These are phyloP conservation scores for Casaregolazyma suthepensis DNA, from an alignment of 1,139 yeast genomes.

Conservation along the genomic window DNA sequence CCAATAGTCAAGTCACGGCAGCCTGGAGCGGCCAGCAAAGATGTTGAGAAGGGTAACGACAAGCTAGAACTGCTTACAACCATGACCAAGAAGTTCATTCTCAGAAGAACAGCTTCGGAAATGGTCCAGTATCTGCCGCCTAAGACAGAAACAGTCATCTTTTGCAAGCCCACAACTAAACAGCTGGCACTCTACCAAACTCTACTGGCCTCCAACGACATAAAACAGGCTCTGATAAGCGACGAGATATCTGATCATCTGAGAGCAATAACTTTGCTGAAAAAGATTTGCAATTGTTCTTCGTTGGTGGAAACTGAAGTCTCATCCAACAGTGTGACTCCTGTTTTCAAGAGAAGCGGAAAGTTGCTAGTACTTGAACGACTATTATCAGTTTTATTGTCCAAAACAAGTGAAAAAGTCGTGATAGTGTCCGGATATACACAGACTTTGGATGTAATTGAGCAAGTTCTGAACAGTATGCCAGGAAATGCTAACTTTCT, in stretches of 20 bases:
- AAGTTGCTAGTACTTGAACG: slow-evolving; percentile 32
- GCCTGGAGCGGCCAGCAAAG: slow-evolving; percentile 51
- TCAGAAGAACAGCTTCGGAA: slow-evolving; percentile 69
- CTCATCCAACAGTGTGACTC: neutral
- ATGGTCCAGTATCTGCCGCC: slow-evolving; percentile 65
- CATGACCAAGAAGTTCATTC: slow-evolving; percentile 58
- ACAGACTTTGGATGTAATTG: slow-evolving; percentile 74
- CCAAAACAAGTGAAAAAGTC: slow-evolving; percentile 55
- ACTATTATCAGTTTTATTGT: slow-evolving; percentile 27
- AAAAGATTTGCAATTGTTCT: slow-evolving; percentile 84
- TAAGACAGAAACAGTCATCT: slow-evolving; percentile 71
- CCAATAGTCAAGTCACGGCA: slow-evolving; percentile 78
- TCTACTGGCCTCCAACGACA: slow-evolving; percentile 27
- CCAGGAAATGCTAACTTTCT: slow-evolving; percentile 41
- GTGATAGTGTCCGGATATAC: slow-evolving; percentile 89
- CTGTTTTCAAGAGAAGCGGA: slow-evolving; percentile 23
- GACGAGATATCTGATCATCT: slow-evolving; percentile 45
- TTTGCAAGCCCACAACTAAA: slow-evolving; percentile 63
- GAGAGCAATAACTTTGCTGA: slow-evolving; percentile 64
- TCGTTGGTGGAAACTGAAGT: slow-evolving; percentile 42
- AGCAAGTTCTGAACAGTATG: slow-evolving; percentile 46
- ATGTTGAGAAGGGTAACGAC: slow-evolving; percentile 51
- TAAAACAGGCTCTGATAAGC: slow-evolving; percentile 27
- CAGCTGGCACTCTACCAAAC: slow-evolving; percentile 54
- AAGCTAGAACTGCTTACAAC: slow-evolving; percentile 56